A percentile compares a stretch with the other conserved stretches of the same genome.
These are phyloP conservation scores for Xylaria arbuscula DNA, from an alignment of 2,329 filamentous ascomycete genomes.

Conservation along the genomic window DNA sequence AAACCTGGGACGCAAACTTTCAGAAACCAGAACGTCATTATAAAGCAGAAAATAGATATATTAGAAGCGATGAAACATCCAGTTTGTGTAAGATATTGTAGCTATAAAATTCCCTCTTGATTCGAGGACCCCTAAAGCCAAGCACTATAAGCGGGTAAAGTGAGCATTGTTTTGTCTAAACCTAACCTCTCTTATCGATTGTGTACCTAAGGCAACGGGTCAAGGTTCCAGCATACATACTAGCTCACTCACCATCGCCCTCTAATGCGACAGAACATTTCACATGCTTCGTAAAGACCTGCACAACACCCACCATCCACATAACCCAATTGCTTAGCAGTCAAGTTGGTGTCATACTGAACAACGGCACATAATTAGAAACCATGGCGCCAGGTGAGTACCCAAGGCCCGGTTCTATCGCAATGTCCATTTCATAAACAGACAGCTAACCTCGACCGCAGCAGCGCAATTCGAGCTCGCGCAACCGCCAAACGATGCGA, in stretches of 20 bases:
- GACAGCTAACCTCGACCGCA: conserved; percentile 46
- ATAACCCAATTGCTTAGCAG: neutral
- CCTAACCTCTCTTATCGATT: conserved; percentile 32
- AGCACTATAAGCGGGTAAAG: too few species aligned
- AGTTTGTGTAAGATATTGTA: too few species aligned
- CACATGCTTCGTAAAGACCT: neutral
- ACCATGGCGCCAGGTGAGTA: conserved; percentile 46
- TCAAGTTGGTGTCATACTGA: neutral
- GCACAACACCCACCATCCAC: neutral
- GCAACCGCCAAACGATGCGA: conserved; percentile 84
- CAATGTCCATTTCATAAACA: neutral
- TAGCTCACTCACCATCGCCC: neutral
- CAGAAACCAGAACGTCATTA: too few species aligned
- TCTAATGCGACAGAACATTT: conserved; percentile 24
- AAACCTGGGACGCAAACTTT: too few species aligned
- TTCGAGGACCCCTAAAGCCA: too few species aligned
- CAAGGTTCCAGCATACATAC: neutral
- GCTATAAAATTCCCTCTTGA: too few species aligned
- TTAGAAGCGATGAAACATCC: too few species aligned
- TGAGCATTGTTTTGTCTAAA: neutral
- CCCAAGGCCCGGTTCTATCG: neutral
- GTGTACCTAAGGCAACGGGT: conserved; percentile 10
- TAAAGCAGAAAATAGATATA: too few species aligned
- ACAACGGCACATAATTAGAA: conserved; percentile 3
- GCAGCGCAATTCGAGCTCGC: conserved; percentile 84